Evolutionary conservation across 768 basidiomycete species (phyloP), one percentile per base, ranked within the genome.

Genomic region (Boletus vinaceobasis): DNA sequence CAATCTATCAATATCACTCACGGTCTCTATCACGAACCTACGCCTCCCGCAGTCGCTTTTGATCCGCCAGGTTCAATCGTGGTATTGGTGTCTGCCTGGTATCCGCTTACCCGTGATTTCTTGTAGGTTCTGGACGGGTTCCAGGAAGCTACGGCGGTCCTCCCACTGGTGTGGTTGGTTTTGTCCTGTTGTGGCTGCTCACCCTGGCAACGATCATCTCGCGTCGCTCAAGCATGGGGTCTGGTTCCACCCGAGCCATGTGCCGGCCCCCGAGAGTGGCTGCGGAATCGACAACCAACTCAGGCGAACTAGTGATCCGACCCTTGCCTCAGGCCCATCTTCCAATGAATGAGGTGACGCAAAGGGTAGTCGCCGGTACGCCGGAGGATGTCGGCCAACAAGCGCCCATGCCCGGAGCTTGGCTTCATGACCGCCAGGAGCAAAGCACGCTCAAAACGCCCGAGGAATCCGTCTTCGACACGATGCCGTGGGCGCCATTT

Each of bases 151-250:
- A 43, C 26, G 44, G 26, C 19, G 21, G 31, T 21, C 8, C 7
- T 43, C 19, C 39, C 29, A 26, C 2, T 23, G 38, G 37, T 14
- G 6, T 55, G 7, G 10, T 47, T 7, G 42, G 19, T 7, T 49
- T 42, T 35, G 13, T 59, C 50, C 11, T 56, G 19, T 39, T 56
- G 14, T 59, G 56, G 53, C 1, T 52, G 17, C 17, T 57, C 27
- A 26, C 35, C 1, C 13, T 65, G 26, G 43, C 32, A 6, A 9
- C 57, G 0, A 11, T 52, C 21, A 7, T 36, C 3, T 52, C 37
- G 33, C 31, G 8, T 21, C 21, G n/a, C 6, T 40, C 49, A 5
- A 31, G 23, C 21, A 17, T 7, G 21, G 13, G 29, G 13, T 53
- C 43, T 32, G 8, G 9, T 29, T 33, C 35, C 14, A 29, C 7